These are phyloP conservation scores for Carex scoparia DNA, from an alignment of 176 grass and related monocot genomes.

Conservation along the genomic window DNA sequence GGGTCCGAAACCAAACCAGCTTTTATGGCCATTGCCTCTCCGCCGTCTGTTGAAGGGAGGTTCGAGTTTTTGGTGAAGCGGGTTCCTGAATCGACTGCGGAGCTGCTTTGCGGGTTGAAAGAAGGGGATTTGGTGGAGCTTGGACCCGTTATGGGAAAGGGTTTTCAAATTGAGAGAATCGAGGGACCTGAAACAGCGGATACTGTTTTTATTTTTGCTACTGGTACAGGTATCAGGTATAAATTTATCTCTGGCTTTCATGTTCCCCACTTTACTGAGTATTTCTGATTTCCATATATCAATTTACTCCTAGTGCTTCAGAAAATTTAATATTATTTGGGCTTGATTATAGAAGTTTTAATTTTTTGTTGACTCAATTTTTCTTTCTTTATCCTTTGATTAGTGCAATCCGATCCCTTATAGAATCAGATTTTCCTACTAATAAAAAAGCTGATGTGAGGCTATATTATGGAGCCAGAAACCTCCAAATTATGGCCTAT, in stretches of 20 bases:
- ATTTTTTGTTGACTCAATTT: not conserved
- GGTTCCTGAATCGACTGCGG: constrained; percentile 50
- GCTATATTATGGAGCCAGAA: constrained; percentile 88
- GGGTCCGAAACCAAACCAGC: constrained; percentile 37
- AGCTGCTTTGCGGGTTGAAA: constrained; percentile 43
- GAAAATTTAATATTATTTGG: not conserved
- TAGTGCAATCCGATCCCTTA: constrained; percentile 69
- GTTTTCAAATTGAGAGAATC: constrained; percentile 44
- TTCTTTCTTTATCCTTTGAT: not conserved
- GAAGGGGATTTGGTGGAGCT: constrained; percentile 49
- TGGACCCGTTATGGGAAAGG: constrained; percentile 46
- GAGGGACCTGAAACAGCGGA: constrained; percentile 26
- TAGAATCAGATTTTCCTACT: constrained; percentile 59
- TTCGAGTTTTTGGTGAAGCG: constrained; percentile 76
- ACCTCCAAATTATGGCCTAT: constrained; percentile 82
- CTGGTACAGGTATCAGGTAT: constrained; percentile 76
- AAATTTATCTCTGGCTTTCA: not conserved
- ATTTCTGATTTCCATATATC: not conserved
- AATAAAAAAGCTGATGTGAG: constrained; percentile 39
- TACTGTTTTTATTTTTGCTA: constrained; percentile 59
- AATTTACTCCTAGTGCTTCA: not conserved
- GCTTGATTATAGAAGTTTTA: not conserved
- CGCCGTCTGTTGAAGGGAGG: constrained; percentile 20
- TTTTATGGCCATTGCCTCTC: constrained; percentile 70
- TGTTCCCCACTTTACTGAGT: not conserved